Evolutionary conservation across 257 asterid genomes (phyloP).

Genomic region (Mitragyna speciosa): DNA sequence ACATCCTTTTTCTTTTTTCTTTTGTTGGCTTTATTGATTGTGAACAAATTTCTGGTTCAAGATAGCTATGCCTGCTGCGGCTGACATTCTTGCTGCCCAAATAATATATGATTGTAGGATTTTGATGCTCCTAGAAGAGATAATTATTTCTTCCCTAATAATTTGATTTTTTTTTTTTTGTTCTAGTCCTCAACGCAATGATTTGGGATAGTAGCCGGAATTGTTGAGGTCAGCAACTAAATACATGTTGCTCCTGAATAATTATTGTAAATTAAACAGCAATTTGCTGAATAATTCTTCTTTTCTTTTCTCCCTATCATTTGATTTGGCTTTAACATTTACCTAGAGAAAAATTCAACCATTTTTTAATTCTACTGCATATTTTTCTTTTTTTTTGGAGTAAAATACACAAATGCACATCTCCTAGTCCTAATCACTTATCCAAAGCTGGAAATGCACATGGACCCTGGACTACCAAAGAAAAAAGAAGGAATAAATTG

Average conservation of each 20-base stretch:
- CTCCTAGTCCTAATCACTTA: background rate
- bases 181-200: background rate
- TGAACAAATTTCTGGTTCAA: background rate
- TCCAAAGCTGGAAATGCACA: background rate
- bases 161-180: no score
- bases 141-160: background rate
- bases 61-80: background rate
- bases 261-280: background rate
- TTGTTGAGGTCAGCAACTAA: slow-evolving; percentile 13
- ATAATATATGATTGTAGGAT: background rate
- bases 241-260: background rate
- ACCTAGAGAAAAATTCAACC: background rate
- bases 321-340: background rate
- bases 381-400: background rate
- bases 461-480: background rate
- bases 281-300: background rate
- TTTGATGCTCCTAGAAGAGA: no score
- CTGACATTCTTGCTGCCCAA: background rate
- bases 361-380: background rate
- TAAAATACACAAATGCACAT: background rate
- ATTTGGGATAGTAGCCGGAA: background rate
- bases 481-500: no score
- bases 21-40: background rate
- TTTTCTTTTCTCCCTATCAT: background rate
- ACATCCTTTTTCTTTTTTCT: background rate